Conservation (phyloP, 2,329 filamentous ascomycete genomes). For the Pestalotiopsis sp. region DNA sequence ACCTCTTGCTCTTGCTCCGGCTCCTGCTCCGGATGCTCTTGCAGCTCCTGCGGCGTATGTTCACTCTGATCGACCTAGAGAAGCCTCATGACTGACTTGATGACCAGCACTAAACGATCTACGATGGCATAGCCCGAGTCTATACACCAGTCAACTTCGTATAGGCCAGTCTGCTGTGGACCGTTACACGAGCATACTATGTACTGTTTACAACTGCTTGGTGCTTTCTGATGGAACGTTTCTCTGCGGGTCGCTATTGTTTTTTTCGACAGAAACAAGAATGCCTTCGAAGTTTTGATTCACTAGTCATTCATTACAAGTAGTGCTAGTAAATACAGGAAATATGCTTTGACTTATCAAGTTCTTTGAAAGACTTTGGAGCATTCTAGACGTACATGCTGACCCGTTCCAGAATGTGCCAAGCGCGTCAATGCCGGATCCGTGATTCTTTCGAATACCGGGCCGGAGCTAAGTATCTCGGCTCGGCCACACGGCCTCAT, state of each 20-base stretch:
- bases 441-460: not conserved
- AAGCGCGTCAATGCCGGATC: not conserved
- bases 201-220: not conserved
- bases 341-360: not conserved
- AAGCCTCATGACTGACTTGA: not conserved
- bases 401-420: not conserved
- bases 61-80: not conserved
- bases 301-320: not conserved
- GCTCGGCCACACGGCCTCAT: not conserved
- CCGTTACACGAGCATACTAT: not conserved
- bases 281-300: not conserved
- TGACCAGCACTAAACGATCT: not conserved
- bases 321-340: not conserved
- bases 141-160: not conserved
- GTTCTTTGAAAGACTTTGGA: not conserved
- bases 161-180: not conserved
- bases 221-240: not conserved
- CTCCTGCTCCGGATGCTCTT: slow-evolving; percentile 9
- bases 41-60: slow-evolving; percentile 13
- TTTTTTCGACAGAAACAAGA: not conserved
- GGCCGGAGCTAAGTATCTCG: not conserved
- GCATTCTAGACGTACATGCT: not conserved
- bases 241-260: not conserved
- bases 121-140: not conserved
- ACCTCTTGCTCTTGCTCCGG: slow-evolving; percentile 13